phyloP scores from a whole-genome alignment of 1,284 basidiomycete species.

The Cutaneotrichosporon cyanovorans region DNA sequence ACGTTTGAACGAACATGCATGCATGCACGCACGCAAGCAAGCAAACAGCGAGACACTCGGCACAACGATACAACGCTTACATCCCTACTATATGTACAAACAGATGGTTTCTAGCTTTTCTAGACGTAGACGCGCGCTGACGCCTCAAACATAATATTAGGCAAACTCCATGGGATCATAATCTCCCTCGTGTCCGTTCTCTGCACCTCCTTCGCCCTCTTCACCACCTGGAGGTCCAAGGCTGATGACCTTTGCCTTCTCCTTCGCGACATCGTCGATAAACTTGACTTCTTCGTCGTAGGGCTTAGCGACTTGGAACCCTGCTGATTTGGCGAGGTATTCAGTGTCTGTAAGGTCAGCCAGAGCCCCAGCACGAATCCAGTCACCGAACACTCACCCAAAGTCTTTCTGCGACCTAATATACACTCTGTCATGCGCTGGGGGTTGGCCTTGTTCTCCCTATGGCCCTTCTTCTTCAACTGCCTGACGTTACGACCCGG shows the following conservation, averaged over 20 bases:
- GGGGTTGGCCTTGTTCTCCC: constrained; percentile 32
- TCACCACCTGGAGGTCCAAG: too few relatives aligned
- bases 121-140: too few relatives aligned
- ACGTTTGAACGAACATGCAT: too few relatives aligned
- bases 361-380: constrained; percentile 21
- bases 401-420: constrained; percentile 16
- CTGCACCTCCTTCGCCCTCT: too few relatives aligned
- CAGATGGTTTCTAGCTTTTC: too few relatives aligned
- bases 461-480: constrained; percentile 30
- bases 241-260: constrained; percentile 16
- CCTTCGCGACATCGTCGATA: constrained; percentile 26
- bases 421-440: constrained; percentile 33
- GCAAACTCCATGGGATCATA: too few relatives aligned
- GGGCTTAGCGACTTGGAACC: constrained; percentile 22
- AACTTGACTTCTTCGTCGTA: constrained; percentile 27
- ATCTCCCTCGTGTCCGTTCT: too few relatives aligned
- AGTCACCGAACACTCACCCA: constrained; percentile 6
- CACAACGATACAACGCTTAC: too few relatives aligned
- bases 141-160: too few relatives aligned
- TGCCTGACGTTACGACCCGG: constrained; percentile 31
- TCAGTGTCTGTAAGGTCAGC: constrained; percentile 21
- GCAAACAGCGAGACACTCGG: too few relatives aligned
- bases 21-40: too few relatives aligned
- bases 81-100: too few relatives aligned
- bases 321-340: constrained; percentile 32